Evolutionary conservation across 345 rosid species (phyloP), one percentile per base, ranked within the genome.

Genomic region (Salix brachista): DNA sequence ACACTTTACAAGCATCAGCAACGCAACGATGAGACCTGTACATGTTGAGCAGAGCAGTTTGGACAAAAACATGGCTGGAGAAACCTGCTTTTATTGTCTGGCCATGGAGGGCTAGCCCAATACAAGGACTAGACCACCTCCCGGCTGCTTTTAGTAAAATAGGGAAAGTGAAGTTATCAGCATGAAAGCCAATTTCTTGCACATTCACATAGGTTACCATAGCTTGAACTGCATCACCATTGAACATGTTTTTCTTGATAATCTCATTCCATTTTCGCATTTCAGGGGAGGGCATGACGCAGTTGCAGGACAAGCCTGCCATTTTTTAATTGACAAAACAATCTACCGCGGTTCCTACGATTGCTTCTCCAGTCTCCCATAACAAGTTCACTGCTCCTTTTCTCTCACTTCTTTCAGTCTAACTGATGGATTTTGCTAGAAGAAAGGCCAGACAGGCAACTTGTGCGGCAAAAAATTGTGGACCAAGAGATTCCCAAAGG

Each of bases 41-140:
- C 81, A 68, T 58, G 30, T 73, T 52, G 14, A 79, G 13, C 77
- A 73, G 58, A 30, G 81, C 77, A 58, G 77, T 79, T 32, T 79
- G 77, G 32, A 79, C 74, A 46, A 79, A 79, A 32, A 37, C 69
- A 46, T 79, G 77, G 34, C n/a, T 2, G 19, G 6, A 41, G 28
- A 73, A 79, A 56, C 81, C 81, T 41, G 73, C 32, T 46, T 79
- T 79, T 16, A 67, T 58, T 5, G 74, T 54, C 26, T 73, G 79
- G 26, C 73, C 81, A 52, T 73, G 78, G 28, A 79, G 37, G 23
- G 77, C 69, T 30, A 60, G 36, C 9, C 78, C 74, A 9, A 74
- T 9, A 44, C 58, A 19, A n/a, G 74, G 61, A 28, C 25, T 8
- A 26, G 21, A 67, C 48, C 66, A 23, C 12, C n/a, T 44, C 28